Evolutionary conservation across 352 stramenopile species (phyloP), one percentile per base, ranked within the genome.

Genomic region (Pythium chondricola): DNA sequence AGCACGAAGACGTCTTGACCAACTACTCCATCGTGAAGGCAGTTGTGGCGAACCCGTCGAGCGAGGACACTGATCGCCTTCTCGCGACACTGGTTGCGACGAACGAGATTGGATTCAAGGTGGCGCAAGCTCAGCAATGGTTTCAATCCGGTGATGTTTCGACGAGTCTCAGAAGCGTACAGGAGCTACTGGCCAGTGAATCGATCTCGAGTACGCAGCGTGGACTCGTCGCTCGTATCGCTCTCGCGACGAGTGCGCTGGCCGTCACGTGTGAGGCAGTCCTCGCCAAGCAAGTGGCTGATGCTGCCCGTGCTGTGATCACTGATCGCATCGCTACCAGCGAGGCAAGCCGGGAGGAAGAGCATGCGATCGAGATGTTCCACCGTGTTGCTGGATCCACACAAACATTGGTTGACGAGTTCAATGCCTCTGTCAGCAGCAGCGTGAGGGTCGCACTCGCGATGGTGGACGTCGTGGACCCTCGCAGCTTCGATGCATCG

Each of bases 221-320:
- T n/a, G 44, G 37, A 1, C 21, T 18, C 4, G 31, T 47, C 1
- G 50, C 36, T 6, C 29, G 27, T 21, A 42, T 56, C 37, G 45
- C 25, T 13, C 36, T 61, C 2, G 42, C 39, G 10, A 26, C 61
- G 20, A 48, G 48, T 46, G 46, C 57, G 1, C 42, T 55, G 1
- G 11, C 18, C 4, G n/a, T 47, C 13, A 1, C n/a, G 7, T 21
- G 25, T 4, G 42, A 56, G 21, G 11, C 16, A 20, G 26, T 4
- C 0, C 21, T 47, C 8, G 50, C 44, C 1, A 30, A 37, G 2
- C 5, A 45, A 3, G 24, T 64, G 6, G 45, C 37, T 1, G 24
- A 52, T 8, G 16, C 7, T 4, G 45, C 44, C 4, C 20, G 58
- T 6, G 31, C 41, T 9, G 36, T 52, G 1, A n/a, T 63, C 2